Evolutionary conservation across 306 rosid species (phyloP).

Genomic region (Vigna mungo): DNA sequence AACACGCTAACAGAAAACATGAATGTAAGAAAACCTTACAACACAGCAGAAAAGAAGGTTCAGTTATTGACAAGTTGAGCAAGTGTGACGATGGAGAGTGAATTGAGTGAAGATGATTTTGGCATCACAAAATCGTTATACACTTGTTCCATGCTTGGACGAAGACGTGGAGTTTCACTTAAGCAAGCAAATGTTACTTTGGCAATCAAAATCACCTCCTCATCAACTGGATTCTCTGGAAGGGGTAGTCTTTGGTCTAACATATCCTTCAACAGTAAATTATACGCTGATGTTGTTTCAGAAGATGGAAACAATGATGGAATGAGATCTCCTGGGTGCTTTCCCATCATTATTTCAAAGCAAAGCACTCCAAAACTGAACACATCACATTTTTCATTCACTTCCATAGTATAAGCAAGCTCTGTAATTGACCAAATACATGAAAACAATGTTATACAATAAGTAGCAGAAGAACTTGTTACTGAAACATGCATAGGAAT

Average conservation of each 20-base stretch:
- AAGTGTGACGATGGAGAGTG: not conserved
- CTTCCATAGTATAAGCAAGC: slow-evolving; percentile 19
- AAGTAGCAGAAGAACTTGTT: not conserved
- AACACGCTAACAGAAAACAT: not conserved
- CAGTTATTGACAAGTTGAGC: not conserved
- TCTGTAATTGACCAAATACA: not conserved
- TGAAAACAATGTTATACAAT: not conserved
- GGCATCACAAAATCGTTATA: not conserved
- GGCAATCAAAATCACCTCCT: not conserved
- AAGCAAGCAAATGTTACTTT: not conserved
- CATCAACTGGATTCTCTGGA: not conserved
- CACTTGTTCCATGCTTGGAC: slow-evolving; percentile 5
- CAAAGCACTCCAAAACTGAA: slow-evolving; percentile 25
- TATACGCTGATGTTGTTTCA: not conserved
- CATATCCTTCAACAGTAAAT: not conserved
- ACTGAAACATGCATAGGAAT: not conserved
- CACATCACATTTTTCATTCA: slow-evolving; percentile 26
- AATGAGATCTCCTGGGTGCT: slow-evolving; percentile 16
- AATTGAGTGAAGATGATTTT: not conserved
- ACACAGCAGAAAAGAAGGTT: not conserved
- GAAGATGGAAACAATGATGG: not conserved
- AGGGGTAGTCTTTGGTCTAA: slow-evolving; percentile 16
- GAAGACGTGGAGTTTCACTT: not conserved
- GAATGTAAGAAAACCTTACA: not conserved
- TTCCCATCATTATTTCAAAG: slow-evolving; percentile 28